These are phyloP conservation scores for Tylopilus felleus DNA, from an alignment of 768 basidiomycete species.

Conservation along the genomic window DNA sequence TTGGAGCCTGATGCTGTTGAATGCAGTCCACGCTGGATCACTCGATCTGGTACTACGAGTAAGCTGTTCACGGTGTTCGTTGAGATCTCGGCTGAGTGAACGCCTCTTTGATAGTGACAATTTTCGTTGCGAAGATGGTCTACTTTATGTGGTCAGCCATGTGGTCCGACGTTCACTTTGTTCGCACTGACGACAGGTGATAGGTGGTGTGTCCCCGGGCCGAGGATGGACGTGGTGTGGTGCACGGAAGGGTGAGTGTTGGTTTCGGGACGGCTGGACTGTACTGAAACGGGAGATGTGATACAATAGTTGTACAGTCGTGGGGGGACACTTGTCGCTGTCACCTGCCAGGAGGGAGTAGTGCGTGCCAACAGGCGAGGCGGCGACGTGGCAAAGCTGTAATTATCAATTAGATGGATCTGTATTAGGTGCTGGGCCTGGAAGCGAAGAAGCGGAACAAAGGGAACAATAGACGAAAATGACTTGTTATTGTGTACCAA, in stretches of 20 bases:
- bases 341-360: conserved; percentile 78
- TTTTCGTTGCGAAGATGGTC: conserved; percentile 78
- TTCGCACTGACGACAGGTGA: not conserved
- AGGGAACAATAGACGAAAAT: conserved; percentile 22
- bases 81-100: not conserved
- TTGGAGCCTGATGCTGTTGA: conserved; percentile 6
- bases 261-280: not conserved
- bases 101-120: conserved; percentile 45
- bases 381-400: conserved; percentile 31
- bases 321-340: conserved; percentile 63
- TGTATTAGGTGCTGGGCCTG: conserved; percentile 5
- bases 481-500: conserved; percentile 29
- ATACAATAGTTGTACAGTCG: conserved; percentile 71
- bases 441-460: conserved; percentile 20
- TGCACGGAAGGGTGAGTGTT: conserved; percentile 62
- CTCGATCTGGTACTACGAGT: conserved; percentile 78
- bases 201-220: conserved; percentile 64
- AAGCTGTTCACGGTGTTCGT: conserved; percentile 19
- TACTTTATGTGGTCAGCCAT: conserved; percentile 66
- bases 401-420: conserved; percentile 9
- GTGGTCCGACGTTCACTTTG: not conserved
- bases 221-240: conserved; percentile 64
- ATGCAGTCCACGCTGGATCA: conserved; percentile 65
- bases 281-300: conserved; percentile 7
- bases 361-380: conserved; percentile 56